Evolutionary conservation across 306 rosid species (phyloP), one percentile per base, ranked within the genome.

Genomic region (Quercus engelmannii): DNA sequence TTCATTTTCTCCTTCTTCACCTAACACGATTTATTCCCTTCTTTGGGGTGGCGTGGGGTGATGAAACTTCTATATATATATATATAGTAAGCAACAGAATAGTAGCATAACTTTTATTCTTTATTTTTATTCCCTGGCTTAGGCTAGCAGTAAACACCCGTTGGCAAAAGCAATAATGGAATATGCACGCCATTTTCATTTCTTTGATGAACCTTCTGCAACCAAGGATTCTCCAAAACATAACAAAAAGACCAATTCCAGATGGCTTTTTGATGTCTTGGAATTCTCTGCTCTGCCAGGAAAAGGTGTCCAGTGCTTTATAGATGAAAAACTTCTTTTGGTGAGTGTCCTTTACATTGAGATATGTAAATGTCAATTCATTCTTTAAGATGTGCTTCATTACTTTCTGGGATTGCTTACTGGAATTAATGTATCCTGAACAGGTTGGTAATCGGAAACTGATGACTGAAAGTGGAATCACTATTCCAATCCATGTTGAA

Each of bases 81-180:
- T 65, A 65, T 65, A 17, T 17, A 18, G 13, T 41, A 31, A 31
- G 5, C 35, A 31, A 64, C 15, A 18, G 41, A 26, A 25, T 33
- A 12, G 35, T 65, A 33, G 23, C 10, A 7, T 43, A 43, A 43
- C 13, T 43, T 46, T 79, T 51, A 52, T 71, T 71, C 61, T 71
- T 4, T 15, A 67, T 26, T 26, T 52, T 30, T 85, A 68, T 64
- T 25, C 38, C 61, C 59, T 43, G 79, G 59, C 58, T 82, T 87
- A 95, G 99, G 96, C 92, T 83, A 95, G 98, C 87, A 95, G 99
- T 69, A 98, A 95, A 81, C 99, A 95, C 80, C 98, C 98, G 5
- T 65, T 93, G 82, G 99, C 81, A 21, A 95, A 91, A 89, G 98
- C 99, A n/a, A 89, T 93, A 84, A 89, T 95, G 28, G 91, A 86